These are phyloP conservation scores for Pelargonium exstipulatum DNA, from an alignment of 441 rosid species.

Conservation along the genomic window DNA sequence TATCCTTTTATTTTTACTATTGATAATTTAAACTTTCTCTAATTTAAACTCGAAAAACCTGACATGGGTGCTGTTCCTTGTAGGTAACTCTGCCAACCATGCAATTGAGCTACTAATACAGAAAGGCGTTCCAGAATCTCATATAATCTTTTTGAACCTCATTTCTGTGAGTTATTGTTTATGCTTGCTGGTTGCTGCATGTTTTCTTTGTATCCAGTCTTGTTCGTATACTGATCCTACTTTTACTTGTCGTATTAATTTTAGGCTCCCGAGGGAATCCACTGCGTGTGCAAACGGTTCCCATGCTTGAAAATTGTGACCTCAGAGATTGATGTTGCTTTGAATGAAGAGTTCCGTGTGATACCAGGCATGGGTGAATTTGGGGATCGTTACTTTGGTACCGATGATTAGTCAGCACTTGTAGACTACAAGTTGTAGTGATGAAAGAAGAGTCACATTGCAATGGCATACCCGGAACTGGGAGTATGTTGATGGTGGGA, in stretches of 20 bases:
- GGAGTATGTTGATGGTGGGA: too few relatives aligned
- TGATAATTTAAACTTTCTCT: not conserved
- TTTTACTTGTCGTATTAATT: constrained; percentile 7
- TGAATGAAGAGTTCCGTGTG: constrained; percentile 83
- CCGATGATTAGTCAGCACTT: constrained; percentile 54
- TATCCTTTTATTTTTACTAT: not conserved
- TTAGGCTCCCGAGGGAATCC: constrained; percentile 96
- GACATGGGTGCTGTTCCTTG: constrained; percentile 18
- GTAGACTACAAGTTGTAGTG: too few relatives aligned
- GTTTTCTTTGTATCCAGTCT: not conserved
- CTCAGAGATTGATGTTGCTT: constrained; percentile 74
- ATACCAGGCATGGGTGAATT: constrained; percentile 96
- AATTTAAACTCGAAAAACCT: not conserved
- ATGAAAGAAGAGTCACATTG: too few relatives aligned
- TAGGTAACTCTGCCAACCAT: constrained; percentile 95
- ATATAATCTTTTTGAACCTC: constrained; percentile 84
- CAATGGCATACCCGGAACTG: too few relatives aligned
- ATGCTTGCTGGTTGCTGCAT: not conserved
- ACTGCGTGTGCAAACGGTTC: constrained; percentile 79
- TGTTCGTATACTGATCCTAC: constrained; percentile 7
- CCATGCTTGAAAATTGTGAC: constrained; percentile 87
- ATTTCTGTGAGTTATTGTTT: constrained; percentile 53
- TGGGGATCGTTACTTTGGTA: constrained; percentile 94
- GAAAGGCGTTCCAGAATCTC: constrained; percentile 95
- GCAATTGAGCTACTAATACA: constrained; percentile 78